Evolutionary conservation across 2,329 filamentous ascomycete species (phyloP).

Genomic region (Diaporthe aspalathi): DNA sequence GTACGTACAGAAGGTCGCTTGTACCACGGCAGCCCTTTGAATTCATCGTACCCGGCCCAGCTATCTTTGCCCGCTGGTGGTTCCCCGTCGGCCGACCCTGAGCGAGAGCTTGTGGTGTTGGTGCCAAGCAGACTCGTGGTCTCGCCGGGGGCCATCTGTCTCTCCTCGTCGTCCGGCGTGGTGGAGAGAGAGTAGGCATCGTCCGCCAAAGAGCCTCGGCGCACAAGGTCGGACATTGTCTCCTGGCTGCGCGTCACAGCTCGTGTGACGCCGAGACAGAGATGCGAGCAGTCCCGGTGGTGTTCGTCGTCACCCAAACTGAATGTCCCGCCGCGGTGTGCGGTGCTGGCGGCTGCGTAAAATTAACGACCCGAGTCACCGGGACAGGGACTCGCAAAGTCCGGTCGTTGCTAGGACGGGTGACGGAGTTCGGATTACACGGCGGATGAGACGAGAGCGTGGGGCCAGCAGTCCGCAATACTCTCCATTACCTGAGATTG

Average conservation of each 20-base stretch:
- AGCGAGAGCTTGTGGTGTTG: conserved; percentile 41
- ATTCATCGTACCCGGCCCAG: conserved; percentile 68
- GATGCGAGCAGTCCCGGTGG: neutral
- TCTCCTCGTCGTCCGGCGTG: conserved; percentile 30
- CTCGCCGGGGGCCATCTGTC: conserved; percentile 45
- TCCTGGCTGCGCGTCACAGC: neutral
- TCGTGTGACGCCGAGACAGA: neutral
- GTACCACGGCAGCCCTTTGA: conserved; percentile 71
- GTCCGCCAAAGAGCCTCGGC: conserved; percentile 15
- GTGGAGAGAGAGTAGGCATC: conserved; percentile 32
- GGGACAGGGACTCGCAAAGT: no score
- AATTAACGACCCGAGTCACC: neutral
- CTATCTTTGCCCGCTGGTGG: conserved; percentile 42
- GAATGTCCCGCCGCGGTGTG: neutral
- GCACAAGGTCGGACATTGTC: conserved; percentile 1
- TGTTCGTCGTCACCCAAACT: neutral
- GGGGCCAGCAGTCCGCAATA: neutral
- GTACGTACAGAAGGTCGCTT: conserved; percentile 71
- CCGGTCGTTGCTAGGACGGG: no score
- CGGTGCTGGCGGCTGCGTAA: neutral
- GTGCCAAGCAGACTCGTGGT: conserved; percentile 53
- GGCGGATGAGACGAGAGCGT: conserved; percentile 3
- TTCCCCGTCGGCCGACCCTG: conserved; percentile 40
- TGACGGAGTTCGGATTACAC: conserved; percentile 23
- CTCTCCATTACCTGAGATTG: conserved; percentile 10